Percentiles rank a stretch among this genome's conserved stretches.
These are phyloP conservation scores for Scleroderma bovista DNA, from an alignment of 768 basidiomycete species.

Conservation along the genomic window DNA sequence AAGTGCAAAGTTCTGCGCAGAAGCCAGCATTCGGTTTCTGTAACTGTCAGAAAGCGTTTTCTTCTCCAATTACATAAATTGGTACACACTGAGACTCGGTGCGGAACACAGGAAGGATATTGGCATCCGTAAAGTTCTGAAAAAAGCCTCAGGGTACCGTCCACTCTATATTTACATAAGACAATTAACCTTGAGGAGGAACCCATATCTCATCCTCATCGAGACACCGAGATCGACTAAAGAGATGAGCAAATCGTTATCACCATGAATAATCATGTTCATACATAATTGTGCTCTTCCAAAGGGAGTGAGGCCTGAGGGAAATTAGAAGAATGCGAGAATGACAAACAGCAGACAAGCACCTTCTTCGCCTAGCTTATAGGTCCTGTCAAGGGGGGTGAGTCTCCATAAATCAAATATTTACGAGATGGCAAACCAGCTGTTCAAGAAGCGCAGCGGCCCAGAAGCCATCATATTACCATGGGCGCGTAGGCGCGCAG, in stretches of 20 bases:
- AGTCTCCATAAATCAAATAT: background rate
- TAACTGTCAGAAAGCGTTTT: background rate
- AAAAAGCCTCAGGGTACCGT: slow-evolving; percentile 20
- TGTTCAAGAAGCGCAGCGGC: slow-evolving; percentile 64
- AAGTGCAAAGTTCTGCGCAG: slow-evolving; percentile 47
- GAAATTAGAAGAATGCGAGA: slow-evolving; percentile 8
- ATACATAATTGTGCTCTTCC: slow-evolving; percentile 75
- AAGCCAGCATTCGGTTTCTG: slow-evolving; percentile 47
- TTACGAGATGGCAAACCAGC: slow-evolving; percentile 47
- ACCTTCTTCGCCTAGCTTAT: slow-evolving; percentile 81
- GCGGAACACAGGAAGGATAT: slow-evolving; percentile 44
- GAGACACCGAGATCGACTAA: slow-evolving; percentile 39
- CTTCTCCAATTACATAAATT: background rate
- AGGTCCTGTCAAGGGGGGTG: slow-evolving; percentile 47
- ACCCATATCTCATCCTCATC: slow-evolving; percentile 38
- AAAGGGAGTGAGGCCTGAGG: slow-evolving; percentile 69
- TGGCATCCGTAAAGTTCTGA: slow-evolving; percentile 34
- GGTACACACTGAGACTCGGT: slow-evolving; percentile 42
- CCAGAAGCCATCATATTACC: slow-evolving; percentile 57
- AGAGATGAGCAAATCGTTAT: background rate
- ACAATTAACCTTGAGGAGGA: slow-evolving; percentile 30
- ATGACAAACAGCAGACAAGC: slow-evolving; percentile 3
- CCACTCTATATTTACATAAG: background rate
- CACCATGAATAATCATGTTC: slow-evolving; percentile 14
- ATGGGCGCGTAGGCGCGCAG: slow-evolving; percentile 41